Evolutionary conservation across 495 filamentous ascomycete genomes (phyloP), one percentile per base, ranked within the genome.

Genomic region (Xylaria palmicola): DNA sequence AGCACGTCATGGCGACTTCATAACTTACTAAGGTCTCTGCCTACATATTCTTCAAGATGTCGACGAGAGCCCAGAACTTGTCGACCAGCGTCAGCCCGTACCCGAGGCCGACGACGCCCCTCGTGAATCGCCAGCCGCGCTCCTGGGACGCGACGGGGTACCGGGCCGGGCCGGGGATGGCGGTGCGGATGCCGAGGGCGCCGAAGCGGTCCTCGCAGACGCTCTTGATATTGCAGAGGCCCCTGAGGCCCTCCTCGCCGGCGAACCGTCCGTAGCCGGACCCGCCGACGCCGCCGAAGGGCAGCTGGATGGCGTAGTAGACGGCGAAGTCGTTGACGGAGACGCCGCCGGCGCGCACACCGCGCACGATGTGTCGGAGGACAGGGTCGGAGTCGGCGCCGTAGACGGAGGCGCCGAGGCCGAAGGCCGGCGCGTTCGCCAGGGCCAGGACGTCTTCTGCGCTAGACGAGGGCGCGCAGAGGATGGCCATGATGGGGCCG

Each of bases 191-290:
- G 0, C 83, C 83, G 3, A 83, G 45, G 74, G 78, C 80, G 4
- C 78, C 73, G 71, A 80, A 87, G 29, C 86, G 76, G 79, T 98
- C 94, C 60, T 85, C 81, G 68, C 91, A 95, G 26, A 98, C 79
- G 22, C 89, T 81, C 78, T 98, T 98, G 26, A 86, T 62, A 76
- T 97, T 97, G 68, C 91, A 94, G 48, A 98, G 65, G 0, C 84
- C 85, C 30, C 91, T 83, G 57, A 98, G 74, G 2, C 95, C 94
- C 70, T 98, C 94, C 48, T 89, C 89, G 36, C 91, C 94, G 0
- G 90, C 94, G 78, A 98, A 98, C 15, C 94, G 78, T 6, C 95
- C 94, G 72, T 98, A 97, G 3, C 94, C 94, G 40, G 88, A 92
- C 0, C 91, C 93, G 57, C 83, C 83, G 19, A 90, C 84, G 24